phyloP scores from a whole-genome alignment of 129 eudicot genomes.

The Centrapalus pauciflorus region DNA sequence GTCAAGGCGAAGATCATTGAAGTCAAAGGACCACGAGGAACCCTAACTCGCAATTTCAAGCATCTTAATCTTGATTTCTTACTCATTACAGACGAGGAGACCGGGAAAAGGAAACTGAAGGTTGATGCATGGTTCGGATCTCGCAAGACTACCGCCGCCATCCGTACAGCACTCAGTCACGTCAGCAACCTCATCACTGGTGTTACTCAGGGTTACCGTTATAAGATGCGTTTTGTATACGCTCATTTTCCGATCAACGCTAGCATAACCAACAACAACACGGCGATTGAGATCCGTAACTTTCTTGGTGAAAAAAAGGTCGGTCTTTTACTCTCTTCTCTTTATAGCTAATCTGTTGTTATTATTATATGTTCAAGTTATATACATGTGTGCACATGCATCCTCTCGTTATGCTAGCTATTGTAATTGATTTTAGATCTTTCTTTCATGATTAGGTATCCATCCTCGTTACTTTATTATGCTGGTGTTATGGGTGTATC shows the following conservation, averaged over 20 bases:
- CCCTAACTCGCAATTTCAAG: conserved; percentile 37
- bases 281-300: conserved; percentile 39
- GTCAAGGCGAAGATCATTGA: conserved; percentile 42
- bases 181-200: conserved; percentile 28
- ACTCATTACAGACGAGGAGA: conserved; percentile 31
- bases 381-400: too few species aligned
- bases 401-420: too few species aligned
- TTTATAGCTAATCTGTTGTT: too few species aligned
- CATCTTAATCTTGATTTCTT: conserved; percentile 32
- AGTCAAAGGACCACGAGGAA: conserved; percentile 36
- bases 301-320: conserved; percentile 41
- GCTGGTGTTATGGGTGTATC: too few species aligned
- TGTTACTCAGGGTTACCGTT: conserved; percentile 32
- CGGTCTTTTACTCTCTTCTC: not conserved
- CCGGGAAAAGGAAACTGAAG: conserved; percentile 30
- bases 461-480: too few species aligned
- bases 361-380: too few species aligned
- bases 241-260: conserved; percentile 40
- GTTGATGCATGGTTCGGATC: conserved; percentile 41
- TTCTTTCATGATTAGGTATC: too few species aligned
- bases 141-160: conserved; percentile 34
- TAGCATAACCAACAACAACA: conserved; percentile 21
- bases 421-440: too few species aligned
- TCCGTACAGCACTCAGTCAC: conserved; percentile 36
- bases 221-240: conserved; percentile 38